Percentiles rank a stretch among this genome's conserved stretches.
These are phyloP conservation scores for Bretschneidera sinensis DNA, from an alignment of 345 rosid species.

Conservation along the genomic window DNA sequence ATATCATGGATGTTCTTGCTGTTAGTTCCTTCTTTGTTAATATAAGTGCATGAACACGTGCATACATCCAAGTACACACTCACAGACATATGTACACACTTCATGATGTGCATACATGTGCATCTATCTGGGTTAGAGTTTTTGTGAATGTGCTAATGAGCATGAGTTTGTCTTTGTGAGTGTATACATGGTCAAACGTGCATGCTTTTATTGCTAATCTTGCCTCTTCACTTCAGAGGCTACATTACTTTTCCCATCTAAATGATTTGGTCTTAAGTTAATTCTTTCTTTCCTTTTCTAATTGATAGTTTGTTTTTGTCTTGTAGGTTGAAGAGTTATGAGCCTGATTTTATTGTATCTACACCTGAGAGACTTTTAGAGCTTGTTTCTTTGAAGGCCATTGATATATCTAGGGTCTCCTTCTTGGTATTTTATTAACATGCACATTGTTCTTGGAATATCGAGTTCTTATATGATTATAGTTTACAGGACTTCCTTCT, in stretches of 20 bases:
- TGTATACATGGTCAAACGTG: neutral
- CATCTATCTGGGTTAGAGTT: too few relatives aligned
- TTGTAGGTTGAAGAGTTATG: conserved; percentile 67
- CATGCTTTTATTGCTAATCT: neutral
- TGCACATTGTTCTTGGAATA: too few relatives aligned
- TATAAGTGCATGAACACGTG: too few relatives aligned
- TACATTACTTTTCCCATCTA: neutral
- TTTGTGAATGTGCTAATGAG: too few relatives aligned
- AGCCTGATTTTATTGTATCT: conserved; percentile 85
- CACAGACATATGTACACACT: too few relatives aligned
- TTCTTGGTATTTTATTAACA: conserved; percentile 52
- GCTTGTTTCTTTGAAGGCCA: conserved; percentile 64
- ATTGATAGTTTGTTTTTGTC: conserved; percentile 2
- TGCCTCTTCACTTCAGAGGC: neutral
- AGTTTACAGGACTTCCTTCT: too few relatives aligned
- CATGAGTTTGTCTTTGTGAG: neutral
- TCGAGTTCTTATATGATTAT: too few relatives aligned
- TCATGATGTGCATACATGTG: too few relatives aligned
- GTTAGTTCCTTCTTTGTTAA: too few relatives aligned
- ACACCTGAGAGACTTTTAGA: conserved; percentile 88
- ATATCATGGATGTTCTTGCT: neutral
- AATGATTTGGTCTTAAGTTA: neutral
- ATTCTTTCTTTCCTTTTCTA: neutral
- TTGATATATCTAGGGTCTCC: conserved; percentile 66
- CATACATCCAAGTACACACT: too few relatives aligned